A percentile compares a stretch with the other conserved stretches of the same genome.
Conservation (phyloP, 2,329 filamentous ascomycete species). For the Alternaria gansuensis region DNA sequence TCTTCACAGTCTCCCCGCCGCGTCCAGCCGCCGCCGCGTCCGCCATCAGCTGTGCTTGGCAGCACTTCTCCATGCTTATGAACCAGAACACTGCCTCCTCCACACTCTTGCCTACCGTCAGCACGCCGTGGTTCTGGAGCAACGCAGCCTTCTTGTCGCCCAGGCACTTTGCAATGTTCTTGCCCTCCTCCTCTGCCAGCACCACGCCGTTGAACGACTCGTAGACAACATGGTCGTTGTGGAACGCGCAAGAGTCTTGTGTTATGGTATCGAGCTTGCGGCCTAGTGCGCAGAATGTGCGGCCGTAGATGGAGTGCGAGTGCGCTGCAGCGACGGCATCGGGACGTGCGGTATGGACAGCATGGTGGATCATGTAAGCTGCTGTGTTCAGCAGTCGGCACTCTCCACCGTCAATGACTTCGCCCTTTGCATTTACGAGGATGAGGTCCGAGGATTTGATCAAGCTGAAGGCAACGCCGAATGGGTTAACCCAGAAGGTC, state of each 20-base stretch:
- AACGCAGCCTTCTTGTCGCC: constrained; percentile 62
- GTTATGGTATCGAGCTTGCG: constrained; percentile 67
- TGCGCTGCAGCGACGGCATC: constrained; percentile 68
- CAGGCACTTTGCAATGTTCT: constrained; percentile 60
- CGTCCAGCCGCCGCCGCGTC: constrained; percentile 67
- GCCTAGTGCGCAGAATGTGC: constrained; percentile 70
- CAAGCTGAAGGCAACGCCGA: constrained; percentile 68
- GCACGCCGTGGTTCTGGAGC: constrained; percentile 63
- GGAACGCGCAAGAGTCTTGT: constrained; percentile 65
- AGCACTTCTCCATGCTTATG: constrained; percentile 63
- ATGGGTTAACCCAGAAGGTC: constrained; percentile 74
- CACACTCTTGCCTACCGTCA: constrained; percentile 61
- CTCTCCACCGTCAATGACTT: constrained; percentile 69
- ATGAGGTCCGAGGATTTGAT: constrained; percentile 74
- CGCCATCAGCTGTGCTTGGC: constrained; percentile 62
- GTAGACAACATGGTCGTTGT: constrained; percentile 64
- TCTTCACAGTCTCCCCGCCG: constrained; percentile 71
- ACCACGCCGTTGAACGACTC: constrained; percentile 64
- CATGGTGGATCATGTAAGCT: constrained; percentile 69
- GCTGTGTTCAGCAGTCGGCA: constrained; percentile 53
- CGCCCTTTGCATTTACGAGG: constrained; percentile 67
- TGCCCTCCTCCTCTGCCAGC: constrained; percentile 63
- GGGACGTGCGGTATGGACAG: constrained; percentile 66
- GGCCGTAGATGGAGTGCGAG: constrained; percentile 66
- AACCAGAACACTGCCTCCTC: constrained; percentile 66